Percentiles rank a stretch among this genome's conserved stretches.
These are phyloP conservation scores for Plasmodium gallinaceum DNA, from an alignment of 169 alveolate genomes.

Conservation along the genomic window DNA sequence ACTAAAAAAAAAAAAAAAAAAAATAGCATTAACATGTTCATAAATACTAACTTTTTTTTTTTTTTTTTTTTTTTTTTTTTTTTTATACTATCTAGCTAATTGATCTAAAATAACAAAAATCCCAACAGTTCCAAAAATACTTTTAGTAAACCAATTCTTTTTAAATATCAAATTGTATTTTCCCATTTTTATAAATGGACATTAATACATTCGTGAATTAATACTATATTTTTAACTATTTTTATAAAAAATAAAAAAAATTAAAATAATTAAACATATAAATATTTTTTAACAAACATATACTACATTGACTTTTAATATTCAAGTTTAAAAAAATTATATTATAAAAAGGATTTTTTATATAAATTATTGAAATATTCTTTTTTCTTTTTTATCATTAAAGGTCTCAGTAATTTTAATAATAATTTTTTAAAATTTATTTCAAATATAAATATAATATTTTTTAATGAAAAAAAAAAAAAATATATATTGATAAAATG, in stretches of 20 bases:
- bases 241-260: neutral
- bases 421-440: no score
- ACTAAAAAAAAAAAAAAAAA: slow-evolving; percentile 23
- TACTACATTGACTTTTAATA: no score
- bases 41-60: neutral
- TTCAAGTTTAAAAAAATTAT: no score
- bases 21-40: slow-evolving; percentile 41
- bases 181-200: slow-evolving; percentile 33
- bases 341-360: no score
- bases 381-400: no score
- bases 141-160: slow-evolving; percentile 66
- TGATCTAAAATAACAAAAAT: slow-evolving; percentile 56
- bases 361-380: no score
- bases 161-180: slow-evolving; percentile 63
- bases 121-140: slow-evolving; percentile 72
- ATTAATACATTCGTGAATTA: slow-evolving; percentile 2
- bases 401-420: no score
- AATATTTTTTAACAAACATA: no score
- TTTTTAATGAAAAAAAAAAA: no score
- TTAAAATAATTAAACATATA: no score
- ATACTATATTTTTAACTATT: neutral
- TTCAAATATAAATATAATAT: no score
- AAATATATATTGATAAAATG: no score
- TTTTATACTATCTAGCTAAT: slow-evolving; percentile 67
- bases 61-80: slow-evolving; percentile 40